Evolutionary conservation across 2,329 filamentous ascomycete genomes (phyloP).

Genomic region (Claviceps sorghi): DNA sequence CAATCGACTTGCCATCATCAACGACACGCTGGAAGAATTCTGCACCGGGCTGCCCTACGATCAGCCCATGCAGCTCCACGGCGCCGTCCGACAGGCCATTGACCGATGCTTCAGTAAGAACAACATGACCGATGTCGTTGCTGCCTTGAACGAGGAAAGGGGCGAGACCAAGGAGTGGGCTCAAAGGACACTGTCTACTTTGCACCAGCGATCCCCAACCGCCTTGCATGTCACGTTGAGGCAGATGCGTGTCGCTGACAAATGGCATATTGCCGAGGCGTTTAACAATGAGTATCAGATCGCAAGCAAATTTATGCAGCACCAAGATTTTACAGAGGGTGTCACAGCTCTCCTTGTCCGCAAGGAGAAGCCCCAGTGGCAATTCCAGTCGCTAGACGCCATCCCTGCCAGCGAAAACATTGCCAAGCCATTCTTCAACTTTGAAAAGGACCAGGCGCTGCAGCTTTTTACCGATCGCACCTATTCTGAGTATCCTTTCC

Average conservation of each 20-base stretch:
- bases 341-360: slow-evolving; percentile 68
- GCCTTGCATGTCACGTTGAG: slow-evolving; percentile 70
- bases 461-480: slow-evolving; percentile 46
- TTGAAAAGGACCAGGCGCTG: slow-evolving; percentile 32
- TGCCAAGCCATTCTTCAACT: slow-evolving; percentile 52
- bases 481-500: slow-evolving; percentile 62
- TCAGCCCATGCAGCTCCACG: slow-evolving; percentile 51
- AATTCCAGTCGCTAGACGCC: slow-evolving; percentile 56
- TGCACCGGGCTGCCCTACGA: slow-evolving; percentile 69
- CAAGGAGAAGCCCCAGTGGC: slow-evolving; percentile 59
- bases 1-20: slow-evolving; percentile 57
- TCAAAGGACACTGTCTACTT: slow-evolving; percentile 55
- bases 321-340: slow-evolving; percentile 83
- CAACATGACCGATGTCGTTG: slow-evolving; percentile 55
- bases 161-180: slow-evolving; percentile 58
- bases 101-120: slow-evolving; percentile 66
- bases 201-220: slow-evolving; percentile 70
- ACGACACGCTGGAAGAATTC: slow-evolving; percentile 85
- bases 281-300: slow-evolving; percentile 80
- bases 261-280: slow-evolving; percentile 71
- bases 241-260: slow-evolving; percentile 61
- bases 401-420: slow-evolving; percentile 42
- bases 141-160: slow-evolving; percentile 42
- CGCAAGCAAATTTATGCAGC: slow-evolving; percentile 74
- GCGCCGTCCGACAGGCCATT: slow-evolving; percentile 61